Conservation (phyloP, 768 basidiomycete species). For the Leccinum ochraceum region DNA sequence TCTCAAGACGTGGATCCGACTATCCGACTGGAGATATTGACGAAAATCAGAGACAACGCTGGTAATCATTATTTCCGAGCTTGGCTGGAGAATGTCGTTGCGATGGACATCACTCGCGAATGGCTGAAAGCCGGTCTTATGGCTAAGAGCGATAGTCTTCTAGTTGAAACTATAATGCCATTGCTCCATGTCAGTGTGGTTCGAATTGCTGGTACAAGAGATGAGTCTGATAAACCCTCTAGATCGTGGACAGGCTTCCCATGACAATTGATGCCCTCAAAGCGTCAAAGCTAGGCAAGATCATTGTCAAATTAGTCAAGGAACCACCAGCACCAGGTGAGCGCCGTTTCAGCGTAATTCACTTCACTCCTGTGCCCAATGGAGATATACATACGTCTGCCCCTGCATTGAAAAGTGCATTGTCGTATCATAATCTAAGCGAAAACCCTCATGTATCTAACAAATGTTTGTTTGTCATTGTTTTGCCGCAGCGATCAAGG, state of each 20-base stretch:
- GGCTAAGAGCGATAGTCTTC: conserved; percentile 51
- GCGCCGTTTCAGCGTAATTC: conserved; percentile 35
- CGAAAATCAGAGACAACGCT: conserved; percentile 79
- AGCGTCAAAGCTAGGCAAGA: conserved; percentile 75
- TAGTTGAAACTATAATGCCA: conserved; percentile 82
- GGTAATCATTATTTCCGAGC: conserved; percentile 86
- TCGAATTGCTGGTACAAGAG: conserved; percentile 5
- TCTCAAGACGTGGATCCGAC: conserved; percentile 60
- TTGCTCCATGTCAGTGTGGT: conserved; percentile 73
- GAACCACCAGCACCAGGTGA: conserved; percentile 80
- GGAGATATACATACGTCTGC: conserved; percentile 32
- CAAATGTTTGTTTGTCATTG: conserved; percentile 46
- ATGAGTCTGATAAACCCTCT: conserved; percentile 22
- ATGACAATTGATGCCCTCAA: conserved; percentile 68
- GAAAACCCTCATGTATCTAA: conserved; percentile 64
- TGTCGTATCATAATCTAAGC: conserved; percentile 36
- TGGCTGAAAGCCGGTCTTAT: conserved; percentile 76
- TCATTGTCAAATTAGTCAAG: conserved; percentile 75
- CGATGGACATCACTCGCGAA: conserved; percentile 77
- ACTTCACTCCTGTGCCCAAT: conserved; percentile 23
- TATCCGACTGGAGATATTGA: conserved; percentile 74
- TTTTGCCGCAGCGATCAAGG: conserved; percentile 76
- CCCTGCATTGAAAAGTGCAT: conserved; percentile 31
- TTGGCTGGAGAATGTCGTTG: conserved; percentile 74
- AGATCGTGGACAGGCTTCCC: conserved; percentile 84